Conservation (phyloP, 75 land plant species). For the Cupressus sempervirens region DNA sequence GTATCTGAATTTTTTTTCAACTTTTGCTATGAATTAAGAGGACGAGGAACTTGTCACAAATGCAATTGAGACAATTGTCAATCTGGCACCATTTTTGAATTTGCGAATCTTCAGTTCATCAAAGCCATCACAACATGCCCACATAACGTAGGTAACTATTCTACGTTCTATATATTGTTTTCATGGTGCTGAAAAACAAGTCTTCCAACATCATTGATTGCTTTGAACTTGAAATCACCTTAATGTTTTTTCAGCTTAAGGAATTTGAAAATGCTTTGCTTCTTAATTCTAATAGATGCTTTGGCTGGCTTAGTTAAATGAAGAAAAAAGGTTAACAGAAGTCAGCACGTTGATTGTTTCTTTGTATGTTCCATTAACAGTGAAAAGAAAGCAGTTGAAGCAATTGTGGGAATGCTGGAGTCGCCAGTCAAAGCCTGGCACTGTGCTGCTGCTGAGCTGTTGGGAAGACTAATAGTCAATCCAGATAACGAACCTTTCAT, state of each 20-base stretch:
- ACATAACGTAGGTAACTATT: conserved; percentile 50
- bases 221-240: not conserved
- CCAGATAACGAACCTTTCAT: conserved; percentile 96
- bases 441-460: conserved; percentile 90
- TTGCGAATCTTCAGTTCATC: conserved; percentile 81
- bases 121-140: conserved; percentile 51
- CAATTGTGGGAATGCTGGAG: conserved; percentile 77
- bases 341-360: not conserved
- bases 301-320: not conserved
- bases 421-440: conserved; percentile 90
- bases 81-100: conserved; percentile 73
- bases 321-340: not conserved
- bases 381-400: conserved; percentile 81
- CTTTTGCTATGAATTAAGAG: conserved; percentile 44
- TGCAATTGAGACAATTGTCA: conserved; percentile 88
- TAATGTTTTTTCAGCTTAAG: not conserved
- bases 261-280: not conserved
- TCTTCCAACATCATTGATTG: not conserved
- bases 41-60: conserved; percentile 98
- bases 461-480: conserved; percentile 89
- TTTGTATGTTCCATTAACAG: conserved; percentile 22
- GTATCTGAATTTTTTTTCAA: conserved; percentile 4
- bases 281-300: not conserved
- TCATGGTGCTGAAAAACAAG: not conserved
- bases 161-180: not conserved